Evolutionary conservation across 108 stramenopile species (phyloP), one percentile per base, ranked within the genome.

Genomic region (Pelagomonas calceolata): DNA sequence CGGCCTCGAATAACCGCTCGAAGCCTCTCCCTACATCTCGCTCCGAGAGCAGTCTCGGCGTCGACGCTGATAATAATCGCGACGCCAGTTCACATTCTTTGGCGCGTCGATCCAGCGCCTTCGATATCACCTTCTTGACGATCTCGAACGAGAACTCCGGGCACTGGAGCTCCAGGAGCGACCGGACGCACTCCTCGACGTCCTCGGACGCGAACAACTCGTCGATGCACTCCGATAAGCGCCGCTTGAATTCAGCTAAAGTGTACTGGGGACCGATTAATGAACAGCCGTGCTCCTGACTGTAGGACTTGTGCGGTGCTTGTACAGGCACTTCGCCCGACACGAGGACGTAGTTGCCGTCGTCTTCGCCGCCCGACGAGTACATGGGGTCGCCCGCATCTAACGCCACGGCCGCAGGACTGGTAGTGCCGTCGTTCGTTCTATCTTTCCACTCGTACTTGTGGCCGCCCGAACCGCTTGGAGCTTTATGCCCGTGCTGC

Each of bases 1-100:
- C 33, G 18, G 68, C 39, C 72, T 82, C 82, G 37, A 82, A 75
- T 4, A 80, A 64, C 4, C 79, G 71, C 72, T 82, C 79, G 51
- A 82, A 82, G 45, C 82, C 82, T 65, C 78, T 77, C 37, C 36
- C 72, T 16, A 80, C 68, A 34, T 73, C 64, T 3, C 21, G 36
- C 35, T 34, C 9, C 31, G 76, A 67, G 39, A 82, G 71, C 18
- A 79, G 30, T 32, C 36, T 30, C 7, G 75, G 78, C 46, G 69
- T 71, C 26, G 68, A 32, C 33, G 51, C 67, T 31, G 71, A 65
- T 3, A 82, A 71, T 26, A 76, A 44, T 30, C 68, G 60, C 21
- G 76, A 78, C 30, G 66, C 79, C 21, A 72, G 71, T 66, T 82
- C 82, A 18, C 76, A 63, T 26, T 80, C 75, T 30, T 67, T 32